Percentiles rank a stretch among this genome's conserved stretches.
Conservation (phyloP, 306 rosid species). For the Cicer bijugum region DNA sequence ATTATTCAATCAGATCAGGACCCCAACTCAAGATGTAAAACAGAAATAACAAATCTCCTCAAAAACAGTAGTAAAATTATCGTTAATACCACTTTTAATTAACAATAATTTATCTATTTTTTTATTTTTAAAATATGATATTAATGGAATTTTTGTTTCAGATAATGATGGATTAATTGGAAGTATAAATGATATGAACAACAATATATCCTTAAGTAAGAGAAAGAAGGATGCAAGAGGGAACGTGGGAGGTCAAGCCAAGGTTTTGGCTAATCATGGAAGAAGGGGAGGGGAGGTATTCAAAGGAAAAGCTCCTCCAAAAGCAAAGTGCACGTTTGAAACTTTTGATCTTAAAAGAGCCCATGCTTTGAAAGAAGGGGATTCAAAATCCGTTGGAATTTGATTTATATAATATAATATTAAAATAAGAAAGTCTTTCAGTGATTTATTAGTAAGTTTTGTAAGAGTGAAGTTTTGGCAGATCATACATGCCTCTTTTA, state of each 20-base stretch:
- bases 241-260: constrained; percentile 18
- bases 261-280: constrained; percentile 29
- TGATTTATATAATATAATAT: neutral
- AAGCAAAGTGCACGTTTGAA: constrained; percentile 10
- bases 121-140: neutral
- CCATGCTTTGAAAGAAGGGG: constrained; percentile 6
- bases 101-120: too few species aligned
- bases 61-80: too few species aligned
- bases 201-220: constrained; percentile 20
- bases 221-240: constrained; percentile 39
- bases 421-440: neutral
- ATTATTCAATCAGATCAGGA: too few species aligned
- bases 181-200: constrained; percentile 47
- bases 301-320: constrained; percentile 35
- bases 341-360: constrained; percentile 11
- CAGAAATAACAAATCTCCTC: too few species aligned
- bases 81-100: too few species aligned
- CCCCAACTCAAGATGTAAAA: too few species aligned
- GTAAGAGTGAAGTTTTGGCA: neutral
- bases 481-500: neutral
- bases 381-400: neutral
- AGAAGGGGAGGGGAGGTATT: neutral
- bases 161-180: constrained; percentile 67
- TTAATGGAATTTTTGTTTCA: neutral
- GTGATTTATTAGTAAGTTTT: neutral